Conservation (phyloP, 805 yeast genomes). For the Monosporozyma siamensis region DNA sequence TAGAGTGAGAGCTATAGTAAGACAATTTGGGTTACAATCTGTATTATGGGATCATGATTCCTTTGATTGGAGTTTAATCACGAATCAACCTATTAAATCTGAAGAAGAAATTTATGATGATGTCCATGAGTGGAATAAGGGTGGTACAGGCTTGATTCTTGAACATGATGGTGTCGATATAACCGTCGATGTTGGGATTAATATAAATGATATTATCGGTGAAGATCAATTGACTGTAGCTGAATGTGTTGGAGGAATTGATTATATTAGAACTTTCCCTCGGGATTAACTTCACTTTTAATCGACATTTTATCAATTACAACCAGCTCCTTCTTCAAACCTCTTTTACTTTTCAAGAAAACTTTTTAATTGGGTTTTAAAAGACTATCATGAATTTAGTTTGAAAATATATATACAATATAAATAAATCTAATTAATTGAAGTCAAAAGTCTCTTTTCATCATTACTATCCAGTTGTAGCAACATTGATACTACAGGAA, state of each 20-base stretch:
- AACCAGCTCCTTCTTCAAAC: no score
- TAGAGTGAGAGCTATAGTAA: slow-evolving; percentile 66
- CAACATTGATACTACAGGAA: slow-evolving; percentile 78
- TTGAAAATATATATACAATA: no score
- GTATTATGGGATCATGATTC: slow-evolving; percentile 91
- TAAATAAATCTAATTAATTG: slow-evolving; percentile 32
- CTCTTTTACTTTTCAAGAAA: no score
- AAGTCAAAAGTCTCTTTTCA: slow-evolving; percentile 57
- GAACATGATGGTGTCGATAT: slow-evolving; percentile 72
- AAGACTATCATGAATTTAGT: no score
- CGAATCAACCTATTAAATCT: slow-evolving; percentile 36
- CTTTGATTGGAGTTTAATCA: slow-evolving; percentile 75
- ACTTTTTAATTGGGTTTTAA: no score
- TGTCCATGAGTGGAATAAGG: slow-evolving; percentile 43
- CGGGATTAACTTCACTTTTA: no score
- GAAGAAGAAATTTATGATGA: slow-evolving; percentile 47
- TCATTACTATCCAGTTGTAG: slow-evolving; percentile 62
- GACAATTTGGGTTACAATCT: slow-evolving; percentile 79
- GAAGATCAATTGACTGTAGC: slow-evolving; percentile 65
- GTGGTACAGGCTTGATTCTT: slow-evolving; percentile 54
- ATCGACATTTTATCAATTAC: no score
- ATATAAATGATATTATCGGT: slow-evolving; percentile 48
- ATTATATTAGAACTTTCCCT: slow-evolving; percentile 40
- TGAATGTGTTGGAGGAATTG: slow-evolving; percentile 60
- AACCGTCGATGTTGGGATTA: slow-evolving; percentile 63